Conservation (phyloP, 345 rosid species). For the Murraya koenigii region DNA sequence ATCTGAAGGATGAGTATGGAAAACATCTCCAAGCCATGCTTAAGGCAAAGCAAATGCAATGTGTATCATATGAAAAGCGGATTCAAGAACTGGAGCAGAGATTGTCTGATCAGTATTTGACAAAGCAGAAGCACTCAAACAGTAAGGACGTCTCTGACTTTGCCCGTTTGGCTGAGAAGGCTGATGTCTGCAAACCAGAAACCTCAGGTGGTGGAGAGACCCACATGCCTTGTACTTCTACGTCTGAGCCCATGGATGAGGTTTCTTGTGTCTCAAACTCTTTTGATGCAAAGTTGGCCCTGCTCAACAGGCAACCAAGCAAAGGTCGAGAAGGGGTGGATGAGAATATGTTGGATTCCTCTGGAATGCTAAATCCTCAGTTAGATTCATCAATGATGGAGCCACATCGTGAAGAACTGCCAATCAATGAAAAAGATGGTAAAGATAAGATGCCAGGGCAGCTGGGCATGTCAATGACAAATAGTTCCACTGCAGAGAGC, state of each 20-base stretch:
- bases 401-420: conserved; percentile 60
- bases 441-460: conserved; percentile 60
- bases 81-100: conserved; percentile 91
- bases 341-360: conserved; percentile 95
- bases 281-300: conserved; percentile 47
- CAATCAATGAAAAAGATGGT: conserved; percentile 47
- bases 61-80: conserved; percentile 85
- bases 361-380: conserved; percentile 58
- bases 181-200: conserved; percentile 45
- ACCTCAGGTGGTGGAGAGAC: conserved; percentile 40
- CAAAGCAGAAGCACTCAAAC: conserved; percentile 53
- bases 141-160: conserved; percentile 47
- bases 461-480: conserved; percentile 64
- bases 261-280: conserved; percentile 84
- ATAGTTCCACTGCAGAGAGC: conserved; percentile 92
- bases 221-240: conserved; percentile 42
- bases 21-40: conserved; percentile 77
- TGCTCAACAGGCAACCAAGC: conserved; percentile 56
- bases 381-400: conserved; percentile 90
- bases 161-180: conserved; percentile 32
- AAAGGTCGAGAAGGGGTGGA: conserved; percentile 87
- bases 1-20: conserved; percentile 69
- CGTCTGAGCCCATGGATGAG: conserved; percentile 92
- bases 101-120: conserved; percentile 63
- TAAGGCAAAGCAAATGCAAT: conserved; percentile 69